Evolutionary conservation across 1,139 yeast genomes (phyloP).

Genomic region (Geotrichum australiense): DNA sequence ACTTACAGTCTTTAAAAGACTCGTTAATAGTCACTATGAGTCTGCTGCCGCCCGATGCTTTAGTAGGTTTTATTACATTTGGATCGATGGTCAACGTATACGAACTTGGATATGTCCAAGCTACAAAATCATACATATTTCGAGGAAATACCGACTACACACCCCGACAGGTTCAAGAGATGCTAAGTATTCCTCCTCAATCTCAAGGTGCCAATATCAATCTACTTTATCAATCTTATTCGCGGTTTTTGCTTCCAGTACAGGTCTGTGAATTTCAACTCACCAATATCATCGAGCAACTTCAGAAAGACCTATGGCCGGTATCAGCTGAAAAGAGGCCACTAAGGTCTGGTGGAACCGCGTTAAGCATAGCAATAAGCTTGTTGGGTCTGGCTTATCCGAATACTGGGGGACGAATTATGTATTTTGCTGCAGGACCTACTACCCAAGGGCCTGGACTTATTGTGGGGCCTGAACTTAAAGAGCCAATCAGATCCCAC

Average conservation of each 20-base stretch:
- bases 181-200: constrained; percentile 50
- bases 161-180: constrained; percentile 64
- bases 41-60: constrained; percentile 85
- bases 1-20: constrained; percentile 81
- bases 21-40: constrained; percentile 75
- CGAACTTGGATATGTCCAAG: constrained; percentile 73
- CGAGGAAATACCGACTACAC: constrained; percentile 89
- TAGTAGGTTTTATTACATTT: constrained; percentile 85
- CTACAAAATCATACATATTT: constrained; percentile 79
- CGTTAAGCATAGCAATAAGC: constrained; percentile 76
- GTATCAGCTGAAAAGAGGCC: constrained; percentile 85
- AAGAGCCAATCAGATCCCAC: constrained; percentile 96
- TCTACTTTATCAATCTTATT: constrained; percentile 38
- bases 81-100: constrained; percentile 95
- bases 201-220: constrained; percentile 21
- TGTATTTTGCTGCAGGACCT: constrained; percentile 92
- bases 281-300: constrained; percentile 70
- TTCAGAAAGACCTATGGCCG: constrained; percentile 87
- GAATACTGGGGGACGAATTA: constrained; percentile 83
- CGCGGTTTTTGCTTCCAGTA: constrained; percentile 78
- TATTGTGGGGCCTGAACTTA: constrained; percentile 84
- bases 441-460: constrained; percentile 96
- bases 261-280: constrained; percentile 84
- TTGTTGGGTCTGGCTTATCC: constrained; percentile 78
- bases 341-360: constrained; percentile 88